These are phyloP conservation scores for Saccharomyces hybrid DNA, from an alignment of 1,139 yeast genomes.

Conservation along the genomic window DNA sequence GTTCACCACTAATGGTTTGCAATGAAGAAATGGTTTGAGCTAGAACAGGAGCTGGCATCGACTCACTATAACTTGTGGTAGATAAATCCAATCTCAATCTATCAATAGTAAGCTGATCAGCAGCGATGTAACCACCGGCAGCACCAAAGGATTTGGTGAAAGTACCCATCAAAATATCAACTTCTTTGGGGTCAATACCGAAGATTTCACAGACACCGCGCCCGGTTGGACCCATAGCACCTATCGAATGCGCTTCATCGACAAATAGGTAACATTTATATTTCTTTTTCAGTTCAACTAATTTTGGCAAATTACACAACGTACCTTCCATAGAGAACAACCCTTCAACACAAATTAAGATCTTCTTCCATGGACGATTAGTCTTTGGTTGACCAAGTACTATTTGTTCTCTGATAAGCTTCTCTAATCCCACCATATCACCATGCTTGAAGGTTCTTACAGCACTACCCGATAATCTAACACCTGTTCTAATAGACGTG, in stretches of 20 bases:
- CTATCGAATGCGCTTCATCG: slow-evolving; percentile 97
- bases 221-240: slow-evolving; percentile 92
- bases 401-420: slow-evolving; percentile 74
- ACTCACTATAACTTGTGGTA: slow-evolving; percentile 72
- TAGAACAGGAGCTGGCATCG: slow-evolving; percentile 84
- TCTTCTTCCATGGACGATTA: slow-evolving; percentile 96
- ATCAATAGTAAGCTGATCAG: slow-evolving; percentile 58
- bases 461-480: slow-evolving; percentile 86
- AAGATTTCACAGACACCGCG: slow-evolving; percentile 94
- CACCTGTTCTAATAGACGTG: slow-evolving; percentile 92
- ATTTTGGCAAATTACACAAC: slow-evolving; percentile 72
- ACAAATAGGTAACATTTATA: slow-evolving; percentile 86
- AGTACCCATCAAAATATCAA: slow-evolving; percentile 95
- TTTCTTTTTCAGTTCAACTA: slow-evolving; percentile 69
- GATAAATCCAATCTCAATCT: slow-evolving; percentile 66
- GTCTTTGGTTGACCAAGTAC: slow-evolving; percentile 95
- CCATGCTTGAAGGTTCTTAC: slow-evolving; percentile 91
- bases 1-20: slow-evolving; percentile 67
- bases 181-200: slow-evolving; percentile 61
- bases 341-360: slow-evolving; percentile 90
- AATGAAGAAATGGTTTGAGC: slow-evolving; percentile 82
- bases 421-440: slow-evolving; percentile 77
- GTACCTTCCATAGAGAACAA: slow-evolving; percentile 98
- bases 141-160: slow-evolving; percentile 97
- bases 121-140: slow-evolving; percentile 94